These are phyloP conservation scores for Stenocarpella maydis DNA, from an alignment of 2,329 filamentous ascomycete genomes.

Conservation along the genomic window DNA sequence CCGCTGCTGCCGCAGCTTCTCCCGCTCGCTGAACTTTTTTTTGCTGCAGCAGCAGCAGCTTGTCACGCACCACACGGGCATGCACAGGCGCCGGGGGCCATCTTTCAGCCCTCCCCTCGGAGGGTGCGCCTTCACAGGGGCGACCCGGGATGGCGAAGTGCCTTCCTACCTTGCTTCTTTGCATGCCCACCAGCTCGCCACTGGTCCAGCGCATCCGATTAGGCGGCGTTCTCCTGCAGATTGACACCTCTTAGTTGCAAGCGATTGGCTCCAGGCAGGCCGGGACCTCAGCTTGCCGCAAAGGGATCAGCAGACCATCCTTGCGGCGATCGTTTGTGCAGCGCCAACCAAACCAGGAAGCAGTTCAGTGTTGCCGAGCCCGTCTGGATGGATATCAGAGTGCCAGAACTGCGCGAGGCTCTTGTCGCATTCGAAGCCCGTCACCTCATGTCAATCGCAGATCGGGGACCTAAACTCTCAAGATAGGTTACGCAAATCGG, in stretches of 20 bases:
- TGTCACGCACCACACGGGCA: constrained; percentile 3
- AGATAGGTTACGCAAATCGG: constrained; percentile 23
- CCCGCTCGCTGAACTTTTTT: neutral
- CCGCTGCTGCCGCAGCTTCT: neutral
- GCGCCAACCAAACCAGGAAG: constrained; percentile 18
- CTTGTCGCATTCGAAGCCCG: neutral
- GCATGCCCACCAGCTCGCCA: constrained; percentile 16
- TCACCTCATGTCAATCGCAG: constrained; percentile 8
- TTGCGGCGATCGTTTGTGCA: constrained; percentile 19
- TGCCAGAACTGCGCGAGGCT: neutral
- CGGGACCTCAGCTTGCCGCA: constrained; percentile 29
- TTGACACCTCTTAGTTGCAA: constrained; percentile 20
- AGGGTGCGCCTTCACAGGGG: neutral
- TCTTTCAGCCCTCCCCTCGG: constrained; percentile 17
- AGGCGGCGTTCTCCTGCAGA: constrained; percentile 13
- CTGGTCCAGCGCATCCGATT: constrained; percentile 16
- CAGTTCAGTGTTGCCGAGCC: constrained; percentile 1
- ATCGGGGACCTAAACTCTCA: constrained; percentile 18
- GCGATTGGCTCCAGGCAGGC: constrained; percentile 18
- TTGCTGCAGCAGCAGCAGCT: neutral
- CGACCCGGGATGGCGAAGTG: constrained; percentile 17
- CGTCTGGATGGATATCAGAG: neutral
- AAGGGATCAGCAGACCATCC: constrained; percentile 25
- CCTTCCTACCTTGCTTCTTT: constrained; percentile 26
- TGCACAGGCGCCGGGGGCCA: neutral